phyloP scores from a whole-genome alignment of 805 yeast genomes.

The Candida rishiriensis region DNA sequence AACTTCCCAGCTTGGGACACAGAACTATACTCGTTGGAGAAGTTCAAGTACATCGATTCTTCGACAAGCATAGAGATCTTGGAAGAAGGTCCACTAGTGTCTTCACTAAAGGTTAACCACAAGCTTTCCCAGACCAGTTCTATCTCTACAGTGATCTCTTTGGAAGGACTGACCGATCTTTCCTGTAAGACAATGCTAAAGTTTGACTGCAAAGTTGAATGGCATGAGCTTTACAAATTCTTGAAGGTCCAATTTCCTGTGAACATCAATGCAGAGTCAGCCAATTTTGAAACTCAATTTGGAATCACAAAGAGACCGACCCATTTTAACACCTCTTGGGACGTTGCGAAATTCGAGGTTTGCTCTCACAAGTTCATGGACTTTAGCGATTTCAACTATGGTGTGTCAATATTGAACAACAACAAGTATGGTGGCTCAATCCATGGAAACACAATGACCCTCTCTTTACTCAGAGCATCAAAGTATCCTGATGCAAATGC shows the following conservation, averaged over 20 bases:
- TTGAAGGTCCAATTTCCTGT: constrained; percentile 95
- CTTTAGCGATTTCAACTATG: constrained; percentile 79
- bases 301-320: constrained; percentile 92
- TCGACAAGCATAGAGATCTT: constrained; percentile 36
- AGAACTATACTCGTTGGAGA: constrained; percentile 80
- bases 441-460: constrained; percentile 87
- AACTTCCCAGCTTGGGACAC: constrained; percentile 98
- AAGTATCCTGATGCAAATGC: constrained; percentile 94
- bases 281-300: constrained; percentile 90
- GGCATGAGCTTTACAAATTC: constrained; percentile 87
- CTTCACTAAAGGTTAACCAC: constrained; percentile 60
- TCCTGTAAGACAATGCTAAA: constrained; percentile 38
- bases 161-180: constrained; percentile 47
- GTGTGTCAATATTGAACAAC: constrained; percentile 80
- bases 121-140: constrained; percentile 52
- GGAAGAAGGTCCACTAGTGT: constrained; percentile 52
- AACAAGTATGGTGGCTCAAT: constrained; percentile 89
- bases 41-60: constrained; percentile 47
- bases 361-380: constrained; percentile 94
- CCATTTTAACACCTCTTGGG: constrained; percentile 94
- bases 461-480: constrained; percentile 83
- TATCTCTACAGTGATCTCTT: constrained; percentile 64
- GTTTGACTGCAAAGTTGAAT: constrained; percentile 60
- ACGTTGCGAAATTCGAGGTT: constrained; percentile 92
- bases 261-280: constrained; percentile 67